Conservation (phyloP, 768 basidiomycete genomes). For the Rhodotorula graminis region DNA sequence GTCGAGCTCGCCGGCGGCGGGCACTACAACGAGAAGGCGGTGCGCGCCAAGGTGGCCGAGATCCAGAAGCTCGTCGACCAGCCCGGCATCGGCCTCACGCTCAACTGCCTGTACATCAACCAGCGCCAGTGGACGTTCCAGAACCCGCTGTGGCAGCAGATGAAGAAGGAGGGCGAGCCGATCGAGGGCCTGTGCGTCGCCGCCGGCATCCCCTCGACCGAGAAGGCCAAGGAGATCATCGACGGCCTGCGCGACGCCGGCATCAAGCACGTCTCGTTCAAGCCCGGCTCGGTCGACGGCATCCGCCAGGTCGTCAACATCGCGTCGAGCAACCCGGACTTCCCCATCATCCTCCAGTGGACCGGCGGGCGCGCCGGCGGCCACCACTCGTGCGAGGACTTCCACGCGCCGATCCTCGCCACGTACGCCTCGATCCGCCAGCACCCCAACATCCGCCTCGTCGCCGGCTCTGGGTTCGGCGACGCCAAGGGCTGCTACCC, state of each 20-base stretch:
- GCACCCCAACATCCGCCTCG: constrained; percentile 78
- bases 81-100: constrained; percentile 81
- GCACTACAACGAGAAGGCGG: constrained; percentile 84
- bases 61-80: constrained; percentile 73
- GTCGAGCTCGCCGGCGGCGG: constrained; percentile 96
- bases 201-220: constrained; percentile 91
- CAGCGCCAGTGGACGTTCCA: constrained; percentile 93
- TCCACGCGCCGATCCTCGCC: constrained; percentile 88
- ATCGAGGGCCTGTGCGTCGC: constrained; percentile 99
- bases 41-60: constrained; percentile 85
- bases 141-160: constrained; percentile 94
- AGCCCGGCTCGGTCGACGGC: constrained; percentile 92
- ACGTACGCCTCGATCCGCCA: constrained; percentile 88
- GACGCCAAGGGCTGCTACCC: constrained; percentile 83
- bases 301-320: constrained; percentile 97
- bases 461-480: constrained; percentile 94
- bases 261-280: constrained; percentile 94
- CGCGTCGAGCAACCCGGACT: constrained; percentile 85
- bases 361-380: constrained; percentile 98
- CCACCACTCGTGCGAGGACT: constrained; percentile 97
- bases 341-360: constrained; percentile 97
- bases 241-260: constrained; percentile 71
- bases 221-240: constrained; percentile 97
- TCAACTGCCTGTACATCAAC: constrained; percentile 97
- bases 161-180: constrained; percentile 89